These are phyloP conservation scores for Podospora tetraspora DNA, from an alignment of 495 filamentous ascomycete species.

Conservation along the genomic window DNA sequence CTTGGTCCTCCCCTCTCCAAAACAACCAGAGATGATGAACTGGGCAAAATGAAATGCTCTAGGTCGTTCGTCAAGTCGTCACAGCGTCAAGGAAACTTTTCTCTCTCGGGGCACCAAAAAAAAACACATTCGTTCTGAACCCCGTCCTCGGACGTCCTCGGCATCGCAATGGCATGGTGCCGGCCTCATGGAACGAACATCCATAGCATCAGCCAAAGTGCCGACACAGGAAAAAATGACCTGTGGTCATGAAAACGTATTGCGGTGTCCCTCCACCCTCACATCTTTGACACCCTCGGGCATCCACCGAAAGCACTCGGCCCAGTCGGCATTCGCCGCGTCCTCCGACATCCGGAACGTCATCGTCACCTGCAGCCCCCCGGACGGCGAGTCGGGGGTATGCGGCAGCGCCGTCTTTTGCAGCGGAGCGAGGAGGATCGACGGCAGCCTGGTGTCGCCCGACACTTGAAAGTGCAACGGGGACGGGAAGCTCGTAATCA, in stretches of 20 bases:
- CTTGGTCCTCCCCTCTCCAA: neutral
- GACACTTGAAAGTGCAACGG: conserved; percentile 45
- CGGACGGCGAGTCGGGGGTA: conserved; percentile 25
- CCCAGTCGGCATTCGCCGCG: conserved; percentile 39
- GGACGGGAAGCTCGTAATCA: conserved; percentile 38
- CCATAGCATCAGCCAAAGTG: neutral
- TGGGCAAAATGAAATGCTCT: neutral
- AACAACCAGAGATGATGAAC: neutral
- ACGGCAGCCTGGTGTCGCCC: conserved; percentile 40
- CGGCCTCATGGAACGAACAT: too few relatives aligned
- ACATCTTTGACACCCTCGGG: conserved; percentile 45
- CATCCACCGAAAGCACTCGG: conserved; percentile 48
- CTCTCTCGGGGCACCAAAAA: neutral
- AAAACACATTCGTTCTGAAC: neutral
- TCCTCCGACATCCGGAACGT: conserved; percentile 42
- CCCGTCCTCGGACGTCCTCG: too few relatives aligned
- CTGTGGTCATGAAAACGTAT: conserved; percentile 41
- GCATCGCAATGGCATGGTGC: too few relatives aligned
- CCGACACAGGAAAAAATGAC: neutral
- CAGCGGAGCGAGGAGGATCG: conserved; percentile 40
- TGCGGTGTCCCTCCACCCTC: conserved; percentile 41
- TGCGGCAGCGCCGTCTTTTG: conserved; percentile 22
- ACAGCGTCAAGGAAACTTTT: neutral
- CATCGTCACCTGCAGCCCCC: conserved; percentile 35
- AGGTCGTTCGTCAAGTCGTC: neutral